Evolutionary conservation across 2,329 filamentous ascomycete genomes (phyloP), one percentile per base, ranked within the genome.

Genomic region (Xylariaceae sp.): DNA sequence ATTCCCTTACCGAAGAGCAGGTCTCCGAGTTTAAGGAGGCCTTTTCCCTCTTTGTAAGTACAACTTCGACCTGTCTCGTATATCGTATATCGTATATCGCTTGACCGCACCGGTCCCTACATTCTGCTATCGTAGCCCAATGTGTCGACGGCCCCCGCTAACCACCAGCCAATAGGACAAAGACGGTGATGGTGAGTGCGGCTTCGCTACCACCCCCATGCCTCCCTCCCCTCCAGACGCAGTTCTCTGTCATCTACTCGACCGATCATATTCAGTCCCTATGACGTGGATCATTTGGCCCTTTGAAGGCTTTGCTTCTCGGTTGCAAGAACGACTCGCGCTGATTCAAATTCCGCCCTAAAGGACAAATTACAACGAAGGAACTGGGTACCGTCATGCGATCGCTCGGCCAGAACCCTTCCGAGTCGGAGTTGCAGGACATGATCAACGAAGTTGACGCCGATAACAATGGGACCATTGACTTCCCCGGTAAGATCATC

Each of bases 11-110:
- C 68, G 94, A 99, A 83, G 94, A 99, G 80, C 94, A 99, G 84
- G 94, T 99, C 74, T 97, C 94, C 73, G 94, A 99, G 81, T 99
- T 97, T 83, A 99, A 97, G 88, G 94, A 99, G 81, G 94, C 94
- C 53, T 99, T 99, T 80, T 99, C 94, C 74, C 89, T 99, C 65
- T 99, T 99, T 77, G 94, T 99, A 87, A 87, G 94, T 76, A 29
- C 43, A 26, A 12, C 8, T 41, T 31, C 19, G n/a, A 47, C 54
- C 29, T 26, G 7, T 32, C 19, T 30, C 11, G 9, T 12, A 19
- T 9, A 45, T 30, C 19, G 19, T 19, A 19, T 19, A 19, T 19
- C 19, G 7, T n/a, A 45, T 27, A 32, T 11, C 9, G 19, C 9
- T 4, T 11, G 8, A 26, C 27, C n/a, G 8, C 12, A 30, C 42